Conservation (phyloP, 2,329 filamentous ascomycete genomes). For the Biscogniauxia mediterranea region DNA sequence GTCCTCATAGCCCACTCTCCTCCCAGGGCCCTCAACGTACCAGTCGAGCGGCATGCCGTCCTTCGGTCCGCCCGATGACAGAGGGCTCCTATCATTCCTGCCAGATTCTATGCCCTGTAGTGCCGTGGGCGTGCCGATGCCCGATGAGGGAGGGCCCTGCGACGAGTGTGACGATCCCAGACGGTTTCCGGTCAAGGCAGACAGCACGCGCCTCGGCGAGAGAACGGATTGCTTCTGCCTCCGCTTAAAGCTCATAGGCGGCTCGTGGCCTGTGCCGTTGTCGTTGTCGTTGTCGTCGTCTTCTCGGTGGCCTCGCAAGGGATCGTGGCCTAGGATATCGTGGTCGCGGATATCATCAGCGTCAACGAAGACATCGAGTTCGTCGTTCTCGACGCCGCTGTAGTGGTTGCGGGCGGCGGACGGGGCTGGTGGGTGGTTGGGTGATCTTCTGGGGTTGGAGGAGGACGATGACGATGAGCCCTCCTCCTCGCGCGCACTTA, state of each 20-base stretch:
- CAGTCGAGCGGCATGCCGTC: constrained; percentile 65
- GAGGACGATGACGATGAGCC: constrained; percentile 30
- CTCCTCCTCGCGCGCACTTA: constrained; percentile 25
- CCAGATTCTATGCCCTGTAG: constrained; percentile 21
- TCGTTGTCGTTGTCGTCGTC: constrained; percentile 19
- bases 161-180: constrained; percentile 22
- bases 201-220: constrained; percentile 48
- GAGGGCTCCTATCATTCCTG: constrained; percentile 9
- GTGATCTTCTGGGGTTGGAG: constrained; percentile 14
- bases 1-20: constrained; percentile 92
- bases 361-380: constrained; percentile 28
- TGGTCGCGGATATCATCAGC: constrained; percentile 27
- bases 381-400: constrained; percentile 31
- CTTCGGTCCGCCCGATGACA: constrained; percentile 34
- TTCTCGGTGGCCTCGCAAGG: constrained; percentile 34
- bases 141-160: constrained; percentile 14
- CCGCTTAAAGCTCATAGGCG: constrained; percentile 67
- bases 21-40: constrained; percentile 85
- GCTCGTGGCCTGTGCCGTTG: constrained; percentile 43
- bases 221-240: constrained; percentile 54
- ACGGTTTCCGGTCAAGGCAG: constrained; percentile 43
- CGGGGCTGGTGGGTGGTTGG: constrained; percentile 20
- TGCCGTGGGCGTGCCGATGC: constrained; percentile 25
- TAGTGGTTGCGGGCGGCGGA: constrained; percentile 30
- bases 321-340: constrained; percentile 53